These are phyloP conservation scores for Alternaria burnsii DNA, from an alignment of 2,329 filamentous ascomycete genomes.

Conservation along the genomic window DNA sequence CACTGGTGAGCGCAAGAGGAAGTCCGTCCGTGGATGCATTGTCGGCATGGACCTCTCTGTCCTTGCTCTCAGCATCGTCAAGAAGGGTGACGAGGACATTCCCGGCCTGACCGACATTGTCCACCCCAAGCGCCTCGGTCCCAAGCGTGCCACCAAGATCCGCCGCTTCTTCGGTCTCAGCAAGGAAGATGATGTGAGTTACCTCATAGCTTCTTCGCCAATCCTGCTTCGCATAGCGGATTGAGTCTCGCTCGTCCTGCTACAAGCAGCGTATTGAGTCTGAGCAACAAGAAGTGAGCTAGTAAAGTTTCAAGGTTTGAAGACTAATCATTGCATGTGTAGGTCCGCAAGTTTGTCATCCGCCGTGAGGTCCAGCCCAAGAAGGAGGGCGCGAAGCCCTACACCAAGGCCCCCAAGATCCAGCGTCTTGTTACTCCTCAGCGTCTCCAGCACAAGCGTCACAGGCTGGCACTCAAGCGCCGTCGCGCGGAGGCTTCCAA, in stretches of 20 bases:
- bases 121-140: constrained; percentile 98
- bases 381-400: constrained; percentile 95
- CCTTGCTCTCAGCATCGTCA: constrained; percentile 92
- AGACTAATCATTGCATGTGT: constrained; percentile 49
- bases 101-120: constrained; percentile 97
- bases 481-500: constrained; percentile 96
- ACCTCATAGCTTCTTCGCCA: constrained; percentile 73
- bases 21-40: constrained; percentile 99
- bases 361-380: constrained; percentile 95
- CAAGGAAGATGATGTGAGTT: constrained; percentile 99
- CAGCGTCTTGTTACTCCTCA: constrained; percentile 99
- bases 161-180: constrained; percentile 99
- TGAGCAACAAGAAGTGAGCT: constrained; percentile 50
- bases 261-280: constrained; percentile 56
- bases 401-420: constrained; percentile 99
- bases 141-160: constrained; percentile 99
- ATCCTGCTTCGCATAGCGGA: constrained; percentile 52
- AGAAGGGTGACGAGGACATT: constrained; percentile 95
- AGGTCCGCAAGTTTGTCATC: constrained; percentile 99
- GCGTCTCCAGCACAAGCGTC: constrained; percentile 99
- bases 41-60: constrained; percentile 95
- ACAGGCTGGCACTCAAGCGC: constrained; percentile 97
- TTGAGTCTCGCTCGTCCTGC: constrained; percentile 66
- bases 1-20: constrained; percentile 98
- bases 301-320: constrained; percentile 19